A percentile compares a stretch with the other conserved stretches of the same genome.
Conservation (phyloP, 345 rosid species). For the Murraya koenigii region DNA sequence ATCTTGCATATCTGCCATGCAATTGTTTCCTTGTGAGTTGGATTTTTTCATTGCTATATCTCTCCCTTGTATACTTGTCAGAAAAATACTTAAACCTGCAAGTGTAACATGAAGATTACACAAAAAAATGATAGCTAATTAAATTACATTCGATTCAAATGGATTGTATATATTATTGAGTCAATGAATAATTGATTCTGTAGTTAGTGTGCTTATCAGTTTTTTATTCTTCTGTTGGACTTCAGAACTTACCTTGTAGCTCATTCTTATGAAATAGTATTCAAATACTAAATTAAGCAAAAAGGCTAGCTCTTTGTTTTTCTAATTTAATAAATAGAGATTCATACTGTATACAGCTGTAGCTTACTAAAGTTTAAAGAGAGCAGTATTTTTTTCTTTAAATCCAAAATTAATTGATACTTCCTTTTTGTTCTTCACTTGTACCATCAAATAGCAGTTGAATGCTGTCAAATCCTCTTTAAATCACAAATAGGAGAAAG, state of each 20-base stretch:
- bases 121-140: not conserved
- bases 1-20: not conserved
- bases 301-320: not conserved
- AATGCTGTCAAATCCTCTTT: not conserved
- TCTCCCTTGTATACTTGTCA: not conserved
- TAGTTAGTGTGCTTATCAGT: not conserved
- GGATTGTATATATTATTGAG: not conserved
- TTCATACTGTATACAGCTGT: not conserved
- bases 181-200: not conserved
- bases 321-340: not conserved
- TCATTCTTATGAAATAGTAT: not conserved
- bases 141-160: not conserved
- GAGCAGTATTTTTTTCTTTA: not conserved
- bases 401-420: not conserved
- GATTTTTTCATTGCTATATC: not conserved
- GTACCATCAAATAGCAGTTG: not conserved
- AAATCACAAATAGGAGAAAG: not conserved
- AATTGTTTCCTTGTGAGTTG: not conserved
- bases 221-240: not conserved
- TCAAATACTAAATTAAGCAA: not conserved
- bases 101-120: not conserved
- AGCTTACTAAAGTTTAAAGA: not conserved
- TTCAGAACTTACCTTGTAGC: not conserved
- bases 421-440: conserved; percentile 6
- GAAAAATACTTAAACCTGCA: not conserved